Evolutionary conservation across 2,329 filamentous ascomycete species (phyloP).

Genomic region (Verticillium albo-atrum): DNA sequence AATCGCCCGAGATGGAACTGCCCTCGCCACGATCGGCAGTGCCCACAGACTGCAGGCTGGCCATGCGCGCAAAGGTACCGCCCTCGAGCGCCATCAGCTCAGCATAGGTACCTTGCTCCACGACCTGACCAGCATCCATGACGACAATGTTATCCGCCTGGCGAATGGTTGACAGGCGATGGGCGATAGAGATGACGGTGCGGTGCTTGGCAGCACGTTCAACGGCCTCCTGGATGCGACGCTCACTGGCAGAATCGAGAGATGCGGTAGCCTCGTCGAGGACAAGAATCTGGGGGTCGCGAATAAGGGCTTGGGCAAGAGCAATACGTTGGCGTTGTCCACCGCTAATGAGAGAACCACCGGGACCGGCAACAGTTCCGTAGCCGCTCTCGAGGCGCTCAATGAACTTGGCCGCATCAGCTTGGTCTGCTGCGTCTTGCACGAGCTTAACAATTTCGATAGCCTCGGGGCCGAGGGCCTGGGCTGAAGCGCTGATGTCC

Average conservation of each 20-base stretch:
- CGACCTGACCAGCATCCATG: conserved; percentile 52
- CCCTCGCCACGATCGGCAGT: conserved; percentile 8
- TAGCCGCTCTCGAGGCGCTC: conserved; percentile 42
- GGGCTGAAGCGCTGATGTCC: conserved; percentile 14
- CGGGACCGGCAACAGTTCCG: conserved; percentile 39
- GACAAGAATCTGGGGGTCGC: conserved; percentile 42
- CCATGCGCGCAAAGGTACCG: conserved; percentile 20
- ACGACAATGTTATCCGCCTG: conserved; percentile 66
- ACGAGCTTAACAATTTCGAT: conserved; percentile 42
- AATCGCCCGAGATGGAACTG: conserved; percentile 11
- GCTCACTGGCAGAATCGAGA: conserved; percentile 45
- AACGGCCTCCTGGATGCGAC: conserved; percentile 36
- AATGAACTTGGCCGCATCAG: conserved; percentile 51
- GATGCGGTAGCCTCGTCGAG: conserved; percentile 50
- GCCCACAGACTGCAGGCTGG: conserved; percentile 16
- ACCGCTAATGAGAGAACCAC: conserved; percentile 42
- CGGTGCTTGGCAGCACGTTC: conserved; percentile 38
- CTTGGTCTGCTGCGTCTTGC: conserved; percentile 42
- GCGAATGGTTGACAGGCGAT: conserved; percentile 56
- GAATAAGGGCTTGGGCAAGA: conserved; percentile 44
- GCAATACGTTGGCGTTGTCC: conserved; percentile 50
- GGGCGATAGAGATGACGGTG: conserved; percentile 64
- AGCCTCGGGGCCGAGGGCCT: conserved; percentile 14
- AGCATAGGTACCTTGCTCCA: conserved; percentile 61
- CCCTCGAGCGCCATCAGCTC: conserved; percentile 47